Conservation (phyloP, 106 monocot species). For the Chionographis japonica region DNA sequence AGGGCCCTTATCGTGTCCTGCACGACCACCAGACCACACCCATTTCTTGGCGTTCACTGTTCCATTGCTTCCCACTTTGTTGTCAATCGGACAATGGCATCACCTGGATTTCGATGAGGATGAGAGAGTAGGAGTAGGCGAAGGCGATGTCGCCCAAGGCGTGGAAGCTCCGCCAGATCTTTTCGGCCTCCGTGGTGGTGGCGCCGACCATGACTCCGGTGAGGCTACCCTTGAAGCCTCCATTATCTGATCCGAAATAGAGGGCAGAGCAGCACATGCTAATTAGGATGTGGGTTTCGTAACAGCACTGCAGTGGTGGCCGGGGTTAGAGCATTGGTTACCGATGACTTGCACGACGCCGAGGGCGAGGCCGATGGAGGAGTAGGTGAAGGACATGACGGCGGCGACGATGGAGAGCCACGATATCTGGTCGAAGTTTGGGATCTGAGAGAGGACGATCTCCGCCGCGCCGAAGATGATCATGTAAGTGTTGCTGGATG, state of each 20-base stretch:
- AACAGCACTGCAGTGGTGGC: background rate
- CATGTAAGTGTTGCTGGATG: slow-evolving; percentile 48
- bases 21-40: slow-evolving; percentile 10
- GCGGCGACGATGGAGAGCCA: slow-evolving; percentile 64
- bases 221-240: slow-evolving; percentile 54
- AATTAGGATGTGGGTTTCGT: background rate
- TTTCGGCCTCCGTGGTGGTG: slow-evolving; percentile 45
- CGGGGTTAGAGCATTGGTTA: slow-evolving; percentile 5
- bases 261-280: background rate
- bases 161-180: slow-evolving; percentile 80
- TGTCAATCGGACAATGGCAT: background rate
- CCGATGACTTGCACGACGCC: slow-evolving; percentile 40
- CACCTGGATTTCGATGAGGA: slow-evolving; percentile 95
- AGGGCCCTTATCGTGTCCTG: slow-evolving; percentile 19
- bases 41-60: too few species aligned
- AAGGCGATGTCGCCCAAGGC: slow-evolving; percentile 91
- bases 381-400: slow-evolving; percentile 61
- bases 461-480: slow-evolving; percentile 33
- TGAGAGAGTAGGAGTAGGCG: slow-evolving; percentile 89
- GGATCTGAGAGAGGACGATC: slow-evolving; percentile 55
- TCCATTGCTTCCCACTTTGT: too few species aligned
- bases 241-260: slow-evolving; percentile 25
- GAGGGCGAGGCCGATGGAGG: slow-evolving; percentile 42
- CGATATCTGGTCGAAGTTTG: slow-evolving; percentile 56
- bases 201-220: slow-evolving; percentile 55